A percentile compares a stretch with the other conserved stretches of the same genome.
Evolutionary conservation across 371 early-diverging fungal genomes (phyloP).

Genomic region (Mortierella sp.): DNA sequence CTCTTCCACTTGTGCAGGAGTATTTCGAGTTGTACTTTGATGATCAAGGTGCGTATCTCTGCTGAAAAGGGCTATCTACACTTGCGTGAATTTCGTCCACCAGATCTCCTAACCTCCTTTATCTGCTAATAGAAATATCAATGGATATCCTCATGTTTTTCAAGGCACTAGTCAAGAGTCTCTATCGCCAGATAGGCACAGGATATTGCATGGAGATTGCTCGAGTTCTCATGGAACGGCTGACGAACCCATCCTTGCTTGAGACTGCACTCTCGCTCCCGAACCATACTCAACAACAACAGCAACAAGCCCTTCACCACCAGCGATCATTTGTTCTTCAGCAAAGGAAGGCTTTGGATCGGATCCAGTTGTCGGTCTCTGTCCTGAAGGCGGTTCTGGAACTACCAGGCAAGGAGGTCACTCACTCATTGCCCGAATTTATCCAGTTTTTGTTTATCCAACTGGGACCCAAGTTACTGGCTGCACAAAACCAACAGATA

Average conservation of each 20-base stretch:
- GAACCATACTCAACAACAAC: constrained; percentile 1
- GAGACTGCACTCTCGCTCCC: constrained; percentile 22
- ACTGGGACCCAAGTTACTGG: constrained; percentile 38
- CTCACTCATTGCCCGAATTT: constrained; percentile 13
- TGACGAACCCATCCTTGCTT: constrained; percentile 22
- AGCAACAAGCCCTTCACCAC: constrained; percentile 21
- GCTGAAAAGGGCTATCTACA: too few relatives aligned
- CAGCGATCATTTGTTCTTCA: constrained; percentile 21
- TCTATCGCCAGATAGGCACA: constrained; percentile 31
- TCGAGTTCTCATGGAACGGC: constrained; percentile 32
- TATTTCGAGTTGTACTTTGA: constrained; percentile 41
- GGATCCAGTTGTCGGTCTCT: constrained; percentile 22
- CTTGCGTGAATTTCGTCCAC: too few relatives aligned
- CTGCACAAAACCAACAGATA: constrained; percentile 6
- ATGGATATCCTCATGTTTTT: constrained; percentile 40
- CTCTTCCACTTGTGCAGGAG: constrained; percentile 38
- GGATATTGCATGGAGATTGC: constrained; percentile 38
- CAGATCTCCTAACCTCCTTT: not conserved
- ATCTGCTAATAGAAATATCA: constrained; percentile 18
- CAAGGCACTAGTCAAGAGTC: constrained; percentile 24
- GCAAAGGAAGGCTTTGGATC: constrained; percentile 25
- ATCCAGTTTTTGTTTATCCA: constrained; percentile 34
- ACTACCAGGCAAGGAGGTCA: constrained; percentile 28
- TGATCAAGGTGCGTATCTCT: constrained; percentile 54
- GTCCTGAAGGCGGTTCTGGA: constrained; percentile 31